Conservation (phyloP, 1,139 yeast genomes). For the Debaryomyces psychrophilus region DNA sequence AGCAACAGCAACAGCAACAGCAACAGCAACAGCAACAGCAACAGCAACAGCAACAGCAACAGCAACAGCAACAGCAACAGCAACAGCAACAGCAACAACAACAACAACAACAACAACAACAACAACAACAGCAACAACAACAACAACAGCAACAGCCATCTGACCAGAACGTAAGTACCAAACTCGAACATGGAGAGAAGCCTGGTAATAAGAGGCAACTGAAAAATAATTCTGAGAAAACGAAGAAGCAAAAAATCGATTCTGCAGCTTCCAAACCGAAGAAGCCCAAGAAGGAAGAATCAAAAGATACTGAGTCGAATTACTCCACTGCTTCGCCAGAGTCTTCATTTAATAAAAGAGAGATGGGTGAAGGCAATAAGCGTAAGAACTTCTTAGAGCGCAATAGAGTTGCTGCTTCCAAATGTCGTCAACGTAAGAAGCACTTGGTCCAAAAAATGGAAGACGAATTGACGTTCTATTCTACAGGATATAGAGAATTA, state of each 20-base stretch:
- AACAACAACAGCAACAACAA: conserved; percentile 34
- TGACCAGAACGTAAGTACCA: conserved; percentile 22
- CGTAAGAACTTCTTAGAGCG: conserved; percentile 84
- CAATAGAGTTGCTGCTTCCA: conserved; percentile 92
- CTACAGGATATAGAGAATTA: conserved; percentile 70
- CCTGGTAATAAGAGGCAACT: conserved; percentile 1
- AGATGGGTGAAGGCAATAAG: conserved; percentile 51
- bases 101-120: conserved; percentile 16
- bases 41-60: conserved; percentile 10
- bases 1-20: conserved; percentile 23
- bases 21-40: conserved; percentile 28
- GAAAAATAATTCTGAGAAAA: conserved; percentile 5
- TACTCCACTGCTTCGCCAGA: conserved; percentile 5
- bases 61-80: conserved; percentile 1
- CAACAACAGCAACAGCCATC: conserved; percentile 20
- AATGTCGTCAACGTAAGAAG: conserved; percentile 93
- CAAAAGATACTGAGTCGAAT: conserved; percentile 18
- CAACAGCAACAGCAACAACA: background rate
- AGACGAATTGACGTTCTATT: conserved; percentile 67
- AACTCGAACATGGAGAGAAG: conserved; percentile 5
- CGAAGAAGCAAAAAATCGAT: conserved; percentile 11
- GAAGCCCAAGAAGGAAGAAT: conserved; percentile 11
- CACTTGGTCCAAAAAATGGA: conserved; percentile 85
- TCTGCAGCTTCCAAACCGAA: background rate
- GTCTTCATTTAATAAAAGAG: conserved; percentile 6